Evolutionary conservation across 306 rosid genomes (phyloP).

Genomic region (Bauhinia variegata): DNA sequence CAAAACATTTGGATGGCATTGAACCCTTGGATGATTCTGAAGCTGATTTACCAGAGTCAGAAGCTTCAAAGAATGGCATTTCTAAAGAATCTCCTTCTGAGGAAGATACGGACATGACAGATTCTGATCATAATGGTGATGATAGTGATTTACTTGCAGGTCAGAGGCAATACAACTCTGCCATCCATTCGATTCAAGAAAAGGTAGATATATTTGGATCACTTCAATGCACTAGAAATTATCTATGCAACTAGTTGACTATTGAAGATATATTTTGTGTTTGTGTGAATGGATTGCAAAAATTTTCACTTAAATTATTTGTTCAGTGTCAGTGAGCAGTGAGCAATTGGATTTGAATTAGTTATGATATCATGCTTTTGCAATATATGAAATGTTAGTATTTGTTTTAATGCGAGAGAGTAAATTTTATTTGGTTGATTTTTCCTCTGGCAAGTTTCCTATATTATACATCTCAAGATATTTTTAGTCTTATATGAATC

Average conservation of each 20-base stretch:
- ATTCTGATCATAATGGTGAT: conserved; percentile 78
- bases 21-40: conserved; percentile 83
- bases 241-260: conserved; percentile 4
- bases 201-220: conserved; percentile 52
- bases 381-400: background rate
- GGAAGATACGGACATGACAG: conserved; percentile 71
- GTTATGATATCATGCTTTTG: background rate
- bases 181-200: conserved; percentile 96
- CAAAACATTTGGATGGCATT: conserved; percentile 71
- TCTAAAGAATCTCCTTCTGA: conserved; percentile 65
- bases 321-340: background rate
- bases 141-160: conserved; percentile 94
- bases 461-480: background rate
- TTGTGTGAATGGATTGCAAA: background rate
- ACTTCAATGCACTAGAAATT: conserved; percentile 17
- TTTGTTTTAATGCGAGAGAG: background rate
- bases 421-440: conserved; percentile 10
- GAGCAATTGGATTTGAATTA: conserved; percentile 1
- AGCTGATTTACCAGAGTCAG: conserved; percentile 75
- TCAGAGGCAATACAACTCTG: conserved; percentile 96
- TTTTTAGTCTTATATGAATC: background rate
- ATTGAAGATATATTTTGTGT: background rate
- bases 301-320: background rate
- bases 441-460: background rate
- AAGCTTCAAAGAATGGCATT: conserved; percentile 64